Evolutionary conservation across 768 basidiomycete species (phyloP), one percentile per base, ranked within the genome.

Genomic region (Sarcodon sp.): DNA sequence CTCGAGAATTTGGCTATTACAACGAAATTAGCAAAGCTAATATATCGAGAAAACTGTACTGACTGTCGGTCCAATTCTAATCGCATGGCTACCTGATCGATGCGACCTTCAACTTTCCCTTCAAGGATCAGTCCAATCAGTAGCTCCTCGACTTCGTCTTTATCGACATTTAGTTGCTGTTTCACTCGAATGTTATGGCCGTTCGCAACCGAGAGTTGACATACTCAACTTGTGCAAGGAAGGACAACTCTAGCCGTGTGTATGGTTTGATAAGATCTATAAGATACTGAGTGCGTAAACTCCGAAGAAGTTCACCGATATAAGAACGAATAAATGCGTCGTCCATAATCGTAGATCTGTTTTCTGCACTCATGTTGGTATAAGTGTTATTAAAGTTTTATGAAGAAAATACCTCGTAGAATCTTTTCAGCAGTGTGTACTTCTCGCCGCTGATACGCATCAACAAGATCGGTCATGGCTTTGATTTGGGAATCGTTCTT

Each of bases 201-300:
- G 8, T 34, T 6, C 11, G 43, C 7, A 16, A 9, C 35, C 16
- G 31, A 16, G 18, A 12, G 21, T 8, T 12, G 15, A 12, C 38
- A 7, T 44, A 57, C 69, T 44, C 52, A n/a, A 87, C 93, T 72
- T 87, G 89, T 33, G 89, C 92, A 5, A 99, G 77, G 73, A 93
- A 96, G 15, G 83, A 77, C 37, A 98, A 73, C 62, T 98, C 94
- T 32, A 99, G 74, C 33, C 94, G 76, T 0, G 89, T 93, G 67
- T 99, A 99, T 7, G 96, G 93, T 63, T 93, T 94, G 71, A 98
- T 96, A 51, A 97, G 79, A 60, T 98, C 96, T 55, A 98, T 91
- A 55, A 99, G 77, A 61, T 97, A 99, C 58, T 94, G 91, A 0
- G 96, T 98, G 6, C 96, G 77, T 49, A 99, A 67, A 60, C 90